Percentiles rank a stretch among this genome's conserved stretches.
Evolutionary conservation across 2,329 filamentous ascomycete species (phyloP).

Genomic region (Trichoderma aggressivum): DNA sequence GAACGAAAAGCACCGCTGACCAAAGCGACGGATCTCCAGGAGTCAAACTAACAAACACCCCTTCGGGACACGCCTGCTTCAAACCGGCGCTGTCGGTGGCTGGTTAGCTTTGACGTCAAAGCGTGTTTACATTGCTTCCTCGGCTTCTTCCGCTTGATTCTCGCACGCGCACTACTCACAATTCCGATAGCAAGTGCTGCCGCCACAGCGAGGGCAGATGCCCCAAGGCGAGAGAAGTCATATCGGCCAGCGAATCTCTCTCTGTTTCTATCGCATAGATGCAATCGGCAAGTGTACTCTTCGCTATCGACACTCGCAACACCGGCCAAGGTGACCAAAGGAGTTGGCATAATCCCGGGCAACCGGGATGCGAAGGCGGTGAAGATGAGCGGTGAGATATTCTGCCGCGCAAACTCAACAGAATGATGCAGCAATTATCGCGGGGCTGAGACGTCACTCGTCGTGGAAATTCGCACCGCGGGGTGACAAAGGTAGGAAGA

Average conservation of each 20-base stretch:
- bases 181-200: slow-evolving; percentile 77
- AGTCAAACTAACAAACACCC: slow-evolving; percentile 81
- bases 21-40: slow-evolving; percentile 78
- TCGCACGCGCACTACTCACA: slow-evolving; percentile 50
- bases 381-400: slow-evolving; percentile 22
- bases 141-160: not conserved
- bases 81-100: slow-evolving; percentile 62
- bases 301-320: slow-evolving; percentile 6
- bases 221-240: slow-evolving; percentile 45
- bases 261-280: slow-evolving; percentile 1
- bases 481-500: not conserved
- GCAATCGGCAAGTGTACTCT: not conserved
- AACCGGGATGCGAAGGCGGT: slow-evolving; percentile 15
- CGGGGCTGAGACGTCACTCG: slow-evolving; percentile 15
- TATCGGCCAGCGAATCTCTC: slow-evolving; percentile 25
- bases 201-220: slow-evolving; percentile 58
- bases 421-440: not conserved
- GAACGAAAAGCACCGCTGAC: slow-evolving; percentile 89
- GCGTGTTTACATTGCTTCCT: not conserved
- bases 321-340: not conserved
- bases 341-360: not conserved
- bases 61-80: slow-evolving; percentile 77
- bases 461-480: slow-evolving; percentile 17
- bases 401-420: slow-evolving; percentile 21
- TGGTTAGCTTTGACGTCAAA: slow-evolving; percentile 24